These are phyloP conservation scores for Exsudoporus frostii DNA, from an alignment of 768 basidiomycete genomes.

Conservation along the genomic window DNA sequence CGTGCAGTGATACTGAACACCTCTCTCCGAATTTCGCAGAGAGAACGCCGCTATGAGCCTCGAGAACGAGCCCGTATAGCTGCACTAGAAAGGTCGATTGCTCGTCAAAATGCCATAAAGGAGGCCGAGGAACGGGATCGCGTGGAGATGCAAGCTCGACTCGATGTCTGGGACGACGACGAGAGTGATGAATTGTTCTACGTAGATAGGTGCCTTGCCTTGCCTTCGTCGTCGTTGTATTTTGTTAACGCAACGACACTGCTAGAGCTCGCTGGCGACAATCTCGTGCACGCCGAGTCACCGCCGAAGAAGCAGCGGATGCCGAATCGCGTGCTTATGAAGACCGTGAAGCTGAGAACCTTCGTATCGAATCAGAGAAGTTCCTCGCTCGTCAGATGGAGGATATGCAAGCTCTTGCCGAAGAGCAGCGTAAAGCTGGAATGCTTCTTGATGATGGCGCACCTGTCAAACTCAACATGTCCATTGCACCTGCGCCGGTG, in stretches of 20 bases:
- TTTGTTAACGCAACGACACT: not conserved
- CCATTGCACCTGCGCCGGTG: constrained; percentile 49
- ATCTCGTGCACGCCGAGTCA: constrained; percentile 63
- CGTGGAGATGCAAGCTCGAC: constrained; percentile 71
- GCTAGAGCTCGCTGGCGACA: constrained; percentile 82
- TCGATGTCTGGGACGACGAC: constrained; percentile 92
- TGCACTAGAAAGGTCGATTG: constrained; percentile 70
- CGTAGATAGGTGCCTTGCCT: constrained; percentile 66
- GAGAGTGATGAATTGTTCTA: constrained; percentile 93
- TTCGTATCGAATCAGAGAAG: constrained; percentile 87
- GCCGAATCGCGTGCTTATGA: constrained; percentile 78
- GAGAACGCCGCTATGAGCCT: constrained; percentile 91
- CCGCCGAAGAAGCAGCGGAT: constrained; percentile 81
- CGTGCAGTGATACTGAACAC: not conserved
- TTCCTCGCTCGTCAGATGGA: constrained; percentile 95
- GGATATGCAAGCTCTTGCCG: constrained; percentile 89
- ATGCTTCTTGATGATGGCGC: constrained; percentile 89
- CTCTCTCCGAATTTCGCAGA: constrained; percentile 41
- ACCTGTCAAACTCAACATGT: constrained; percentile 83
- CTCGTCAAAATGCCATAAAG: constrained; percentile 64
- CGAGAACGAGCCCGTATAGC: constrained; percentile 82
- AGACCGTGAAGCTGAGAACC: constrained; percentile 80
- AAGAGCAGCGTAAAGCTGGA: constrained; percentile 88
- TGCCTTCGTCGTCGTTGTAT: not conserved
- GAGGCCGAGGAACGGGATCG: constrained; percentile 81